Evolutionary conservation across 805 yeast genomes (phyloP), one percentile per base, ranked within the genome.

Genomic region (Lachancea thermotolerans): DNA sequence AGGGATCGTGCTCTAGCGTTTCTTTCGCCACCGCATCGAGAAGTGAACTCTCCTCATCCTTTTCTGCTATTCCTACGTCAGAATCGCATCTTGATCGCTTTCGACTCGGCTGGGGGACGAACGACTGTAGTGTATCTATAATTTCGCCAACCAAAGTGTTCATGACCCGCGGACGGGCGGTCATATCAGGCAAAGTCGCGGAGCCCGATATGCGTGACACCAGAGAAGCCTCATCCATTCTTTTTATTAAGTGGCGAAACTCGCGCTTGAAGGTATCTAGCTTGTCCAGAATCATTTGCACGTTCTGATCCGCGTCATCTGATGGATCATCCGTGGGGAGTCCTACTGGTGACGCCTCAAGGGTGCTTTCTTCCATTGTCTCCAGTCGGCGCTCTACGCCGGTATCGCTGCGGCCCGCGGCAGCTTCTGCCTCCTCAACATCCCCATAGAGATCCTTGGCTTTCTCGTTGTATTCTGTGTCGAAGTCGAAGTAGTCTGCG

Each of bases 401-500:
- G 8, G n/a, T 14, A 14, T 8, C 9, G 9, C 34, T 31, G 34
- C 5, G 34, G 9, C 15, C n/a, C 3, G 34, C 15, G 5, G n/a
- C 37, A 7, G n/a, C 16, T 5, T 34, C 16, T 3, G 5, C 37
- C 11, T 21, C 25, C 25, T 21, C 25, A 21, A 21, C 25, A 7
- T 21, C 25, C 7, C 25, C 25, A 7, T 21, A 21, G 25, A 21
- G 4, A 21, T 21, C 25, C 37, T 34, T 14, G 18, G 16, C 36
- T 7, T 18, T 33, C 10, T 33, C 42, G 34, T 30, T 38, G 35
- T 44, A 36, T 15, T 36, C 47, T 3, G 43, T 41, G 40, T 54
- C 58, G 37, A 58, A 58, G 43, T 58, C 63, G 39, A 58, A 58
- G 37, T 50, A 48, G 38, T 58, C 62, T 10, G 57, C 59, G 34